Evolutionary conservation across 306 rosid species (phyloP).

Genomic region (Clitoria ternatea): DNA sequence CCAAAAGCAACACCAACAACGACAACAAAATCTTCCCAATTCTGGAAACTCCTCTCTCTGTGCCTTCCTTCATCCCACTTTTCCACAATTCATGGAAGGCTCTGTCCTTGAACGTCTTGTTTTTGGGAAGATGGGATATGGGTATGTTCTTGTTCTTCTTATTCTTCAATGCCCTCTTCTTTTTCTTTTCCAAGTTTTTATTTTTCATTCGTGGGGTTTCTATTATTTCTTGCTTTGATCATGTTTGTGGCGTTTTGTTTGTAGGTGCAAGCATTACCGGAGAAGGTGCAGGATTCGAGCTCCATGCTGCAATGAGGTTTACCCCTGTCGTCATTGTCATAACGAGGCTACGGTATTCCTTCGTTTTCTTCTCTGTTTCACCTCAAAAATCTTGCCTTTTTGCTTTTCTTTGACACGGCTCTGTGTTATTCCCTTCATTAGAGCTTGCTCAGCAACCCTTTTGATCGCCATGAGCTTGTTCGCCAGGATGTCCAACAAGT

Average conservation of each 20-base stretch:
- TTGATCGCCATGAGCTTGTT: conserved; percentile 75
- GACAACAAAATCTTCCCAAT: conserved; percentile 40
- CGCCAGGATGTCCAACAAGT: conserved; percentile 76
- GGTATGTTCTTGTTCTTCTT: conserved; percentile 35
- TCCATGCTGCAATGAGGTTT: conserved; percentile 93
- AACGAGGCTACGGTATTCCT: conserved; percentile 68
- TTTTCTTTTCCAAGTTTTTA: neutral
- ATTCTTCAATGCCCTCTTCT: neutral
- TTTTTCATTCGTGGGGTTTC: neutral
- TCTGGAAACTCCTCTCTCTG: conserved; percentile 36
- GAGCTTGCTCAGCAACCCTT: conserved; percentile 61
- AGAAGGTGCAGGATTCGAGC: conserved; percentile 94
- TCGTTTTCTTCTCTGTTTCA: neutral
- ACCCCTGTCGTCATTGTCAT: conserved; percentile 93
- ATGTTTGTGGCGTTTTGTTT: neutral
- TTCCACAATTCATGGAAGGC: conserved; percentile 63
- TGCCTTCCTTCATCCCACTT: neutral
- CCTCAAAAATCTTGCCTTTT: conserved; percentile 7
- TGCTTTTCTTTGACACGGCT: conserved; percentile 33
- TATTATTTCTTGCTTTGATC: neutral
- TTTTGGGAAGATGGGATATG: conserved; percentile 97
- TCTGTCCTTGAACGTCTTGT: conserved; percentile 65
- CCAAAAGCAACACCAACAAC: neutral
- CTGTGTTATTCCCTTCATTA: conserved; percentile 28
- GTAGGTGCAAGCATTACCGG: conserved; percentile 86